Conservation (phyloP, 208 protist genomes). For the Acanthamoeba culbertsoni region DNA sequence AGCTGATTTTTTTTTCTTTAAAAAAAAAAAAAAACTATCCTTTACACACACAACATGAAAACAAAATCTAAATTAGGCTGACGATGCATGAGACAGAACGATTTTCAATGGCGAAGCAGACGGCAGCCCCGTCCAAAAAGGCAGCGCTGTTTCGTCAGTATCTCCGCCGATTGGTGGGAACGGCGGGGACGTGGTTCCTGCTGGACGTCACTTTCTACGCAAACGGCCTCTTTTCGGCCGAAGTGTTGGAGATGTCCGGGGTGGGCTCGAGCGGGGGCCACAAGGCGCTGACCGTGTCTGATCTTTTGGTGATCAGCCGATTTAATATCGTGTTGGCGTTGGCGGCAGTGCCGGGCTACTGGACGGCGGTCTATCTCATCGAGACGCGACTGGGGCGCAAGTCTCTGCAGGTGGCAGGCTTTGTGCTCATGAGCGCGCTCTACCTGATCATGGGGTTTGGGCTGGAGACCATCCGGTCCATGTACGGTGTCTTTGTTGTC, state of each 20-base stretch:
- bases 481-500: slow-evolving; percentile 64
- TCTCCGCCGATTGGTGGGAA: too few species aligned
- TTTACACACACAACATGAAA: neutral
- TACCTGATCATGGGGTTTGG: slow-evolving; percentile 58
- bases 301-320: too few species aligned
- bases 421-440: slow-evolving; percentile 57
- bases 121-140: neutral
- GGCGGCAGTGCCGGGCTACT: slow-evolving; percentile 75
- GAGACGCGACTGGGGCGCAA: slow-evolving; percentile 66
- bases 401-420: slow-evolving; percentile 71
- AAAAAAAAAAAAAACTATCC: too few species aligned
- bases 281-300: too few species aligned
- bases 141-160: neutral
- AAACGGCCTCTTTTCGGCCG: neutral
- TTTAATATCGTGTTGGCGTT: slow-evolving; percentile 13
- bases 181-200: too few species aligned
- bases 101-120: neutral
- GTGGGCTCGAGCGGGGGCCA: too few species aligned
- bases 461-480: neutral
- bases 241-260: neutral
- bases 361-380: slow-evolving; percentile 65
- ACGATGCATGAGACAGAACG: slow-evolving; percentile 8
- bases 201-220: too few species aligned
- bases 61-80: neutral
- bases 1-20: too few species aligned